phyloP scores from a whole-genome alignment of 2,329 filamentous ascomycete species.

The Graphilbum sp. region DNA sequence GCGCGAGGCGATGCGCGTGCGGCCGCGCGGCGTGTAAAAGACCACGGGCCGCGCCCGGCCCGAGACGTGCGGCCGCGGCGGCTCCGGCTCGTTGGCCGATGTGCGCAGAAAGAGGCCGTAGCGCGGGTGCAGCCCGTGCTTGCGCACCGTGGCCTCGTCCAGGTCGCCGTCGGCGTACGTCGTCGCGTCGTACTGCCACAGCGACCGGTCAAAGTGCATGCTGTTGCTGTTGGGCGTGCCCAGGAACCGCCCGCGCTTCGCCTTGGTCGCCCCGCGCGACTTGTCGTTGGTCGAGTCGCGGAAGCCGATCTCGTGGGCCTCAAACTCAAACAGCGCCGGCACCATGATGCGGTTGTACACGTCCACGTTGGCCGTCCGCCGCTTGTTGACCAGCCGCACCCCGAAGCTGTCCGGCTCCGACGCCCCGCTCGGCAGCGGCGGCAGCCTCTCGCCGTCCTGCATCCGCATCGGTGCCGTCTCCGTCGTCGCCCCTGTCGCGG shows the following conservation, averaged over 20 bases:
- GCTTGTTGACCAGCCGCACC: slow-evolving; percentile 27
- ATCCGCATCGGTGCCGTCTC: background rate
- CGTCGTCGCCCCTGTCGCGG: slow-evolving; percentile 5
- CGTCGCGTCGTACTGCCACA: slow-evolving; percentile 35
- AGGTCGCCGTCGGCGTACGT: slow-evolving; percentile 30
- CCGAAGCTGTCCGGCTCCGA: slow-evolving; percentile 35
- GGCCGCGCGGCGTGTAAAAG: slow-evolving; percentile 29
- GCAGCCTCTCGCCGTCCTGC: slow-evolving; percentile 9
- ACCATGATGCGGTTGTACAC: slow-evolving; percentile 37
- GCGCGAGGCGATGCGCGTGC: slow-evolving; percentile 31
- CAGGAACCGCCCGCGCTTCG: slow-evolving; percentile 35
- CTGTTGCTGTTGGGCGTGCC: slow-evolving; percentile 35
- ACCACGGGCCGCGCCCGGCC: slow-evolving; percentile 29
- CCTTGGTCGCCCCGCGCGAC: slow-evolving; percentile 33
- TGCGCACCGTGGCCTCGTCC: slow-evolving; percentile 31
- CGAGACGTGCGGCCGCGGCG: slow-evolving; percentile 23
- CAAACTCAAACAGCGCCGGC: slow-evolving; percentile 29
- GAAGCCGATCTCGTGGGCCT: slow-evolving; percentile 40
- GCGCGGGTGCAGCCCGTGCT: slow-evolving; percentile 33
- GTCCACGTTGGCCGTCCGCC: slow-evolving; percentile 19
- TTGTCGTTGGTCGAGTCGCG: slow-evolving; percentile 41
- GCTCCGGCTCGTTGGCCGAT: slow-evolving; percentile 28
- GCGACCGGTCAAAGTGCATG: slow-evolving; percentile 37
- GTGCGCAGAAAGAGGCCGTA: slow-evolving; percentile 34
- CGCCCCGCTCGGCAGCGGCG: slow-evolving; percentile 20